Percentiles rank a stretch among this genome's conserved stretches.
phyloP scores from a whole-genome alignment of 1,284 basidiomycete genomes.

The Singerocomus rubriflavus region DNA sequence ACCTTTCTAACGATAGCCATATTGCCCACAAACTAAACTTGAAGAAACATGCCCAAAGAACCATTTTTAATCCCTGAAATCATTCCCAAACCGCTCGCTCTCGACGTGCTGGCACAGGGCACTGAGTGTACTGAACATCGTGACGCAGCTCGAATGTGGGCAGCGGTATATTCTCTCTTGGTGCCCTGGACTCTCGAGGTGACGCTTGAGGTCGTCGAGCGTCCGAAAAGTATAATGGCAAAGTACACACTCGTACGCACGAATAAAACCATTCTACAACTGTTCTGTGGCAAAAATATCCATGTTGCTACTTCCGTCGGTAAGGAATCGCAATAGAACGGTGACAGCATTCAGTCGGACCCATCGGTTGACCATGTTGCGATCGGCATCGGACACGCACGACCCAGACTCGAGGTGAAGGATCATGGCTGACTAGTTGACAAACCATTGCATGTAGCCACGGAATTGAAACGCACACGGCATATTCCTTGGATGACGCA shows the following conservation, averaged over 20 bases:
- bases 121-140: slow-evolving; percentile 48
- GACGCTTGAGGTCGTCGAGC: slow-evolving; percentile 45
- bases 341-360: slow-evolving; percentile 36
- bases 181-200: slow-evolving; percentile 50
- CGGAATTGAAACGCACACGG: slow-evolving; percentile 37
- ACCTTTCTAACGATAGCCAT: too few relatives aligned
- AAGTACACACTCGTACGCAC: slow-evolving; percentile 51
- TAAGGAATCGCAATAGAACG: slow-evolving; percentile 36
- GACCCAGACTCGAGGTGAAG: slow-evolving; percentile 46
- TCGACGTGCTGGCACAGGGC: slow-evolving; percentile 53
- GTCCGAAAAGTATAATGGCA: slow-evolving; percentile 42
- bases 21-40: too few relatives aligned
- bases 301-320: slow-evolving; percentile 13
- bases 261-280: slow-evolving; percentile 43
- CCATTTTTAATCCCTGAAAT: too few relatives aligned
- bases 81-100: slow-evolving; percentile 53
- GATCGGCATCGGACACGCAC: slow-evolving; percentile 40
- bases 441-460: slow-evolving; percentile 40
- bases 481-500: slow-evolving; percentile 37
- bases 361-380: slow-evolving; percentile 34
- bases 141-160: slow-evolving; percentile 37
- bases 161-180: slow-evolving; percentile 45
- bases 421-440: slow-evolving; percentile 43
- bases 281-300: slow-evolving; percentile 38
- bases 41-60: too few relatives aligned